Evolutionary conservation across 768 basidiomycete species (phyloP), one percentile per base, ranked within the genome.

Genomic region (Pleurotus giganteus): DNA sequence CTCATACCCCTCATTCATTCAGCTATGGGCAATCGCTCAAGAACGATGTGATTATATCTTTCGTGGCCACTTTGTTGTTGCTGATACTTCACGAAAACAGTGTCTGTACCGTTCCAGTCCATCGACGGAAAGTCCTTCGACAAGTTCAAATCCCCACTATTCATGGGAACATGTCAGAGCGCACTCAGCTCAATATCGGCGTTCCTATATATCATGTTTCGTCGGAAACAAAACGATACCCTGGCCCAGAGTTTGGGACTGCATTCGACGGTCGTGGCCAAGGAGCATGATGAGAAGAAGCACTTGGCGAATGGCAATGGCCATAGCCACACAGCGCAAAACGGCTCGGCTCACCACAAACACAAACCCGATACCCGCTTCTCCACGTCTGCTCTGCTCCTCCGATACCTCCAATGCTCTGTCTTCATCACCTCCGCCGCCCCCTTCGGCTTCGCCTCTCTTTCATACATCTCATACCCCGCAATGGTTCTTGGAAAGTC

Each of bases 401-500:
- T 85, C 19, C 72, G 82, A 36, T 94, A 92, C 71, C 76, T 93
- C 51, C 91, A 92, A 69, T 90, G 93, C 66, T 84, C 95, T 21
- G 65, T 89, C 21, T 88, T 94, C 69, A 91, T 97, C 60, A 94
- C 94, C 36, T 74, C 84, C 34, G 96, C 96, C 1, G 90, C 94
- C 19, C 97, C 96, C 2, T 96, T 98, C 66, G 95, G 96, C 50
- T 98, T 98, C 73, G 89, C 94, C 9, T 86, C 94, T 4, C 86
- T 98, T 39, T 86, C 91, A 23, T 92, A 96, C 73, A 94, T 99
- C 66, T 94, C 94, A 15, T 98, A 98, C 76, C 97, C 97, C 47
- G 94, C 96, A 41, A 96, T 98, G 91, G 95, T 98, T 29, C 88
- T 98, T 60, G 97, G 92, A 50, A 98, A 98, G 70, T 98, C 95